Base-by-base conservation (phyloP, 1,284 basidiomycete species). In the Neonothopanus nambi region DNA sequence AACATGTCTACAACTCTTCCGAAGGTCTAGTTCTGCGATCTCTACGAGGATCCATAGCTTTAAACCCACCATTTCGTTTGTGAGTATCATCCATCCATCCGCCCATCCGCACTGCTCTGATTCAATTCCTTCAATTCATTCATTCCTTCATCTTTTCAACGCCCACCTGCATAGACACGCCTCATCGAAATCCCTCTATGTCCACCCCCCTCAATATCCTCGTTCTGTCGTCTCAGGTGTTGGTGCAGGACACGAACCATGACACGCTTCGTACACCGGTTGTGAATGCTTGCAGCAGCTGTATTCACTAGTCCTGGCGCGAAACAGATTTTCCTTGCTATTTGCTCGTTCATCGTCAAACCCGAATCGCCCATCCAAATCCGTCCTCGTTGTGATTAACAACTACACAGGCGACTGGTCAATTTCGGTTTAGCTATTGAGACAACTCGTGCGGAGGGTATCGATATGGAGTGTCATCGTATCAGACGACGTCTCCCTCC, bases 341-440 rank as follows among this genome's bases (percentile, higher is more conserved):
- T 87, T 52, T 35, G 67, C 69, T 0, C 63, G 65, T 23, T 36
- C 40, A 3, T 13, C 13, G 13, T 13, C 20, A 5, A 12, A n/a
- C 41, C 20, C 41, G 18, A n/a, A n/a, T 21, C 11, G 18, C 20
- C 5, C 40, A 26, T 36, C 37, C 20, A 66, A 66, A 58, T 68
- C 73, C 37, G 68, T 78, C 2, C 59, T 78, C 3, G 67, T 74
- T 20, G 65, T 78, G 33, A 71, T 76, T 54, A 76, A 77, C 56
- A 79, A 79, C 61, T 79, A 75, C 55, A 78, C 74, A 2, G 84
- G 83, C 12, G 84, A 89, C 63, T 77, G 84, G 13, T 90, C 36
- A 84, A 87, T 63, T 89, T 89, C 58, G 86, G 87, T 8, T 73
- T 89, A 12, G 86, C 85, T 0, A 80, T 82, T 38, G 85, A 89